Base-by-base conservation (phyloP, 306 rosid genomes). In the Pueraria montana region DNA sequence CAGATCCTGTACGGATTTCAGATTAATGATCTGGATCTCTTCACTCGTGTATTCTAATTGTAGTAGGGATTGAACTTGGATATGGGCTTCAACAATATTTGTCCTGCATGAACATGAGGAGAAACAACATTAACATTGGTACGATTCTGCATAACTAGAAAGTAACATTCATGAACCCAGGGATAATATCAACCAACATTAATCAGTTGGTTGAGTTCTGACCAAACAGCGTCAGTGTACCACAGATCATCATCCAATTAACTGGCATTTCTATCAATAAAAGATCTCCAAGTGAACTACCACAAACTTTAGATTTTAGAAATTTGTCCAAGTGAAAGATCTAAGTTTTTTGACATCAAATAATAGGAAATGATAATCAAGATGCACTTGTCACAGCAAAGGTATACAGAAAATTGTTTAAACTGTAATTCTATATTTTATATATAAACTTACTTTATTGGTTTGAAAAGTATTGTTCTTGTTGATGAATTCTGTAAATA, bases 1-100 rank as follows among this genome's bases (percentile, higher is more conserved):
- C 73, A 94, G 88, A 79, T 92, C 91, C 77, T 84, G 89, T 38
- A 90, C 78, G 76, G 98, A 85, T 64, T 90, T 88, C 89, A 94
- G 84, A 83, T 91, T 89, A 84, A 93, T 89, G 73, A 76, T 89
- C 83, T 89, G 89, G 58, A 95, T 87, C 78, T 95, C 98, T 85
- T 94, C 94, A 14, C 80, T 72, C 2, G 95, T 89, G 89, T 96
- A 96, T 84, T 96, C 99, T 27, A 94, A 84, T 81, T 90, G 90
- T 2, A 96, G 87, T 38, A 96, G 80, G 73, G 90, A 77, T 65
- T 88, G 95, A 76, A 96, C 87, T 90, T 94, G 99, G 78, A 84
- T 76, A 84, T 96, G 98, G 65, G 99, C 99, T 87, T 96, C 99
- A 64, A 94, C 89, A 16, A 96, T 94, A 81, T 96, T 96, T 76